These are phyloP conservation scores for Xylariaceae sp. DNA, from an alignment of 2,329 filamentous ascomycete genomes.

Conservation along the genomic window DNA sequence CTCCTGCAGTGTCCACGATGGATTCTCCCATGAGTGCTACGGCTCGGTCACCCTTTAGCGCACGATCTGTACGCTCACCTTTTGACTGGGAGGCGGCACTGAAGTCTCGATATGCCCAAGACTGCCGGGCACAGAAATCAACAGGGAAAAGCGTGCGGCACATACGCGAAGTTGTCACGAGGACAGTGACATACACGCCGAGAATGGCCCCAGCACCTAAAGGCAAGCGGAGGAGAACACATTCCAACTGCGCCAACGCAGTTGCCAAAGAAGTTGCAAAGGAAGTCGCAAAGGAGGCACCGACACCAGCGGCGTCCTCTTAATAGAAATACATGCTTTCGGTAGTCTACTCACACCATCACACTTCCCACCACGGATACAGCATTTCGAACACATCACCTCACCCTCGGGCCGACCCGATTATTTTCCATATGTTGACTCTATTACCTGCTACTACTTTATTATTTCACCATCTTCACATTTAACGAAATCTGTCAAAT, in stretches of 20 bases:
- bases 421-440: constrained; percentile 27
- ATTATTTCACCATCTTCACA: not conserved
- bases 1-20: constrained; percentile 62
- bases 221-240: constrained; percentile 78
- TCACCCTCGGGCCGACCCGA: constrained; percentile 1
- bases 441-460: not conserved
- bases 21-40: constrained; percentile 68
- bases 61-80: constrained; percentile 61
- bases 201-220: constrained; percentile 82
- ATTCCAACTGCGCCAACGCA: constrained; percentile 27
- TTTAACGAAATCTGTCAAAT: not conserved
- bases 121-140: constrained; percentile 49
- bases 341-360: not conserved
- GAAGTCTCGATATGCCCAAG: constrained; percentile 62
- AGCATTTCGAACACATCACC: not conserved
- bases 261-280: constrained; percentile 17
- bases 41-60: constrained; percentile 70
- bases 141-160: constrained; percentile 61
- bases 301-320: constrained; percentile 22
- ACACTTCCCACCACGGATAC: not conserved
- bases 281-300: constrained; percentile 2
- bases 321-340: constrained; percentile 5
- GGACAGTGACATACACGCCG: constrained; percentile 87
- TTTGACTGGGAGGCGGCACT: constrained; percentile 75
- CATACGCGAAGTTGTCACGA: constrained; percentile 88